These are phyloP conservation scores for Isoetes engelmannii DNA, from an alignment of 83 land plant species.

Conservation along the genomic window DNA sequence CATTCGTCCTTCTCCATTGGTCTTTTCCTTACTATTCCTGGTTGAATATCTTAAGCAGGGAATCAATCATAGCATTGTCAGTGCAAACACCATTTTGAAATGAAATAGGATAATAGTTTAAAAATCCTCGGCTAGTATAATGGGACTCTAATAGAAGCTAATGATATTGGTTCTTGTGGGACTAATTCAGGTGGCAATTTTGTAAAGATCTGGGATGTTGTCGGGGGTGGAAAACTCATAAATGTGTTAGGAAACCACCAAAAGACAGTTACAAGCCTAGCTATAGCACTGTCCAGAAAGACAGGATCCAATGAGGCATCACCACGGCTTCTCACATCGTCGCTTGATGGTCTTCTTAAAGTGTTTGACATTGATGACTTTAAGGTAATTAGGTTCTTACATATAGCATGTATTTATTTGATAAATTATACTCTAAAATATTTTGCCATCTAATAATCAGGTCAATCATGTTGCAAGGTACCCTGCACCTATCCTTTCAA, in stretches of 20 bases:
- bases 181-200: slow-evolving; percentile 50
- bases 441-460: slow-evolving; percentile 4
- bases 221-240: slow-evolving; percentile 73
- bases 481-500: slow-evolving; percentile 58
- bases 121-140: too few species aligned
- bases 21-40: too few species aligned
- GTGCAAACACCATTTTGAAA: too few species aligned
- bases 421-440: too few species aligned
- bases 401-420: neutral
- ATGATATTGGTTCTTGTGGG: too few species aligned
- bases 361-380: slow-evolving; percentile 59
- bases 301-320: slow-evolving; percentile 24
- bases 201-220: slow-evolving; percentile 90
- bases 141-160: too few species aligned
- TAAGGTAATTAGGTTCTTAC: slow-evolving; percentile 28
- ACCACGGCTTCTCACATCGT: slow-evolving; percentile 64
- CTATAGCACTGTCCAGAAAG: slow-evolving; percentile 40
- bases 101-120: too few species aligned
- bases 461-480: slow-evolving; percentile 73
- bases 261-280: slow-evolving; percentile 74
- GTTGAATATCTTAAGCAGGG: too few species aligned
- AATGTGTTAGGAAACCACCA: slow-evolving; percentile 70
- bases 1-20: neutral
- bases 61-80: too few species aligned
- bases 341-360: slow-evolving; percentile 84